phyloP scores from a whole-genome alignment of 345 rosid genomes.

The Dovyalis caffra region DNA sequence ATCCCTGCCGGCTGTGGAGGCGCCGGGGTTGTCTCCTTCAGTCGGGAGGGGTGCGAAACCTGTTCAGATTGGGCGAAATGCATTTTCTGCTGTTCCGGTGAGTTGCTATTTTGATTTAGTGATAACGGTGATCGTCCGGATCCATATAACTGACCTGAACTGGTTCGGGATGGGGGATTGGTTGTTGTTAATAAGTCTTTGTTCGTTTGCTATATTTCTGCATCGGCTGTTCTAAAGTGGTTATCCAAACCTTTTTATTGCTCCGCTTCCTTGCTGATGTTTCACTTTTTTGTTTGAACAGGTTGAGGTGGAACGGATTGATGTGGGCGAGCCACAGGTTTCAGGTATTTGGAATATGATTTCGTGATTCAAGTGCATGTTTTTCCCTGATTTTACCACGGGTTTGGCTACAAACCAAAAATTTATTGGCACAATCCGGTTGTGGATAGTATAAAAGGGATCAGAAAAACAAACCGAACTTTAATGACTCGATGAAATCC shows the following conservation, averaged over 20 bases:
- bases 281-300: slow-evolving; percentile 21
- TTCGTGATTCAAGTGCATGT: neutral
- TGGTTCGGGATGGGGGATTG: neutral
- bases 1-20: slow-evolving; percentile 37
- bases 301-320: slow-evolving; percentile 87
- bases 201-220: neutral
- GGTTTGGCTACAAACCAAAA: neutral
- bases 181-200: neutral
- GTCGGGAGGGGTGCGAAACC: slow-evolving; percentile 50
- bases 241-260: neutral
- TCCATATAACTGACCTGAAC: neutral
- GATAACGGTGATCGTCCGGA: neutral
- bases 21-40: slow-evolving; percentile 43
- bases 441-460: neutral
- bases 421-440: neutral
- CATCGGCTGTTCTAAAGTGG: neutral
- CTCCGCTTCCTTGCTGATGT: neutral
- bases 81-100: slow-evolving; percentile 43
- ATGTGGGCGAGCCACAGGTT: slow-evolving; percentile 54
- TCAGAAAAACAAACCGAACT: neutral
- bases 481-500: neutral
- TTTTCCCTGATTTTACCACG: neutral
- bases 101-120: slow-evolving; percentile 11
- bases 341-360: slow-evolving; percentile 38
- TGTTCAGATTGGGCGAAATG: slow-evolving; percentile 34